phyloP scores from a whole-genome alignment of 257 asterid species.

The Nemophila menziesii region DNA sequence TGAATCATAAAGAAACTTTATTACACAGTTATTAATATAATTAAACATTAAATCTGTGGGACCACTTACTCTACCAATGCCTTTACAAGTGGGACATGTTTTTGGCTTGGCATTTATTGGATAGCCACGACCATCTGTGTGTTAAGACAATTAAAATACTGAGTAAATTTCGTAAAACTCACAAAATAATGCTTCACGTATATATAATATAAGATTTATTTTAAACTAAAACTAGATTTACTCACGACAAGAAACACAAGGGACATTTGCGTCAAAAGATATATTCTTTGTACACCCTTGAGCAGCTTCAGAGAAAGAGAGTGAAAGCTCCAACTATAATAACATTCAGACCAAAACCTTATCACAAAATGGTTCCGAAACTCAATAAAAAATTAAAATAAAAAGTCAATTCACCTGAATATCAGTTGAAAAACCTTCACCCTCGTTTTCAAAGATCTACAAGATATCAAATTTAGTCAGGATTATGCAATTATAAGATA shows the following conservation, averaged over 20 bases:
- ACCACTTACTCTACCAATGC: constrained; percentile 68
- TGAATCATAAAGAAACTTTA: not conserved
- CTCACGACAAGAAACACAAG: constrained; percentile 85
- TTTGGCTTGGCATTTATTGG: constrained; percentile 50
- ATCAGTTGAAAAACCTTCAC: constrained; percentile 41
- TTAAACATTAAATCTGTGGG: not conserved
- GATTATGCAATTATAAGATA: constrained; percentile 4
- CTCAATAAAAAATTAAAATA: not conserved
- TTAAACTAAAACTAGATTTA: constrained; percentile 12
- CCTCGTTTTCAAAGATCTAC: constrained; percentile 70
- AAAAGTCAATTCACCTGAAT: constrained; percentile 38
- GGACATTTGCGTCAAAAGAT: constrained; percentile 76
- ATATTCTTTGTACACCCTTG: constrained; percentile 73
- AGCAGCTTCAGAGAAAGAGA: constrained; percentile 82
- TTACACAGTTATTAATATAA: not conserved
- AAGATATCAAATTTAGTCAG: constrained; percentile 11
- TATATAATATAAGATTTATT: not conserved
- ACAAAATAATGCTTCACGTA: not conserved
- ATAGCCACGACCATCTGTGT: constrained; percentile 74
- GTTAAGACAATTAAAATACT: not conserved
- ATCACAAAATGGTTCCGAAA: not conserved
- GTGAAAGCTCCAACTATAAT: constrained; percentile 67
- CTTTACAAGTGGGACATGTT: constrained; percentile 63
- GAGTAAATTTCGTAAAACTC: not conserved
- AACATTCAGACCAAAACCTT: constrained; percentile 2